A percentile compares a stretch with the other conserved stretches of the same genome.
Conservation (phyloP, 768 basidiomycete species). For the Suillus brevipes region DNA sequence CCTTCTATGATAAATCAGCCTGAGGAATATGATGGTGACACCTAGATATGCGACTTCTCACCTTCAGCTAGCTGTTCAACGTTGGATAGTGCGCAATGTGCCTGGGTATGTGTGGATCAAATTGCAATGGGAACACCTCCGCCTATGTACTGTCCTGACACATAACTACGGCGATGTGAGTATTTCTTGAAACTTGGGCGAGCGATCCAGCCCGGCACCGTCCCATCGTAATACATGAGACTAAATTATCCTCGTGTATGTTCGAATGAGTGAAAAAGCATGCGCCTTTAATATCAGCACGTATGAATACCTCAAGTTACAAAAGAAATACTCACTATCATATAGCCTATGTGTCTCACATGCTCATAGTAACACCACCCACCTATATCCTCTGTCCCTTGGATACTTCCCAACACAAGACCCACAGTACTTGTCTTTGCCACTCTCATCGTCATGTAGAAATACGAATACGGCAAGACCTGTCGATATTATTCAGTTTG, state of each 20-base stretch:
- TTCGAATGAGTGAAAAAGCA: conserved; percentile 78
- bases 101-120: too few species aligned
- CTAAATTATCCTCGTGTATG: conserved; percentile 60
- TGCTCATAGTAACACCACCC: conserved; percentile 83
- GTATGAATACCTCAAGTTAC: not conserved
- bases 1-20: too few species aligned
- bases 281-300: conserved; percentile 67
- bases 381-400: conserved; percentile 65
- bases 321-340: conserved; percentile 29
- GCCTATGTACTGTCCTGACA: too few species aligned
- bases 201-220: conserved; percentile 40
- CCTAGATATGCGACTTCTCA: too few species aligned
- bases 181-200: too few species aligned
- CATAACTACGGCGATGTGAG: too few species aligned
- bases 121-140: too few species aligned
- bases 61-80: too few species aligned
- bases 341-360: too few species aligned
- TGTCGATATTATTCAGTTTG: conserved; percentile 49
- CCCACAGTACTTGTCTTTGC: conserved; percentile 56
- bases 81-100: too few species aligned
- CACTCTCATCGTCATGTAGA: conserved; percentile 68
- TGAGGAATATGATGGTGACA: too few species aligned
- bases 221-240: conserved; percentile 40
- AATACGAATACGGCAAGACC: conserved; percentile 53
- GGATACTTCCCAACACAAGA: conserved; percentile 69